These are phyloP conservation scores for Sclerotinia nivalis DNA, from an alignment of 2,329 filamentous ascomycete species.

Conservation along the genomic window DNA sequence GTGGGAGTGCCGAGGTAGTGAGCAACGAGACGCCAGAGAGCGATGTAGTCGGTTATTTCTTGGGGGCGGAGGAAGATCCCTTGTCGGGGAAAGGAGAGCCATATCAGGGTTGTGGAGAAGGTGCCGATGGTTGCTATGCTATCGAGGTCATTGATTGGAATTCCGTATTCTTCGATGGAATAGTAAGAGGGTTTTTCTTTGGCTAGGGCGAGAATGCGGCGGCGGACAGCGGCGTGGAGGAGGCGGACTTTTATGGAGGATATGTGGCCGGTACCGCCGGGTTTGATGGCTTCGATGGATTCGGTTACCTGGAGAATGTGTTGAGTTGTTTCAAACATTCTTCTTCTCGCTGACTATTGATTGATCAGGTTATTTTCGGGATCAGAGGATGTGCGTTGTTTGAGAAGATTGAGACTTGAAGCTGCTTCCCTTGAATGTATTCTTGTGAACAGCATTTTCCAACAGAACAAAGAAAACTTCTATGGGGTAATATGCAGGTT, in stretches of 20 bases:
- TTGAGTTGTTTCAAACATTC: slow-evolving; percentile 73
- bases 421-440: background rate
- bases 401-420: too few relatives aligned
- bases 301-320: slow-evolving; percentile 71
- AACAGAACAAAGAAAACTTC: background rate
- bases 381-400: background rate
- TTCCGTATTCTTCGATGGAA: slow-evolving; percentile 56
- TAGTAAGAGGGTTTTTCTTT: slow-evolving; percentile 62
- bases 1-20: slow-evolving; percentile 70
- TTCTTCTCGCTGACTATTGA: slow-evolving; percentile 56
- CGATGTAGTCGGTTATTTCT: slow-evolving; percentile 69
- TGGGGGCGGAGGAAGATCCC: slow-evolving; percentile 63
- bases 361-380: background rate
- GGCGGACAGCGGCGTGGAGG: slow-evolving; percentile 66
- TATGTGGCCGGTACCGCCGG: slow-evolving; percentile 64
- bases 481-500: too few relatives aligned
- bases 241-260: slow-evolving; percentile 68
- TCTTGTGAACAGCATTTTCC: background rate
- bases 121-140: slow-evolving; percentile 69
- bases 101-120: slow-evolving; percentile 69
- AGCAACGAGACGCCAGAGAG: slow-evolving; percentile 74
- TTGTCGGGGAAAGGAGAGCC: slow-evolving; percentile 69
- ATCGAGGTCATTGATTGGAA: slow-evolving; percentile 76
- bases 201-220: slow-evolving; percentile 62
- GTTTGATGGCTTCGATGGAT: slow-evolving; percentile 64